Evolutionary conservation across 192 early-diverging fungal genomes (phyloP).

Genomic region (Rhizophagus sp.): DNA sequence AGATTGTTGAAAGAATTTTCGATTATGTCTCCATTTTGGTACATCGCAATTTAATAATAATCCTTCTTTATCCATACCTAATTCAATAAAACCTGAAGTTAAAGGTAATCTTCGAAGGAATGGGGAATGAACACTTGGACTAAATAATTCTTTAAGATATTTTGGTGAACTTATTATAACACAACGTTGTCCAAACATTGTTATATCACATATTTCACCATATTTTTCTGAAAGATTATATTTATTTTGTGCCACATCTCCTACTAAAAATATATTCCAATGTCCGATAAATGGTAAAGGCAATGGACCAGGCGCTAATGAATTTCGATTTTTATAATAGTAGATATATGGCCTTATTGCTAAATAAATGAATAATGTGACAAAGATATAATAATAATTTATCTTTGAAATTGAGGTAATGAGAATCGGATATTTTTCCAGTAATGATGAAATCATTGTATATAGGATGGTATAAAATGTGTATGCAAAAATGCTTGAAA

Average conservation of each 20-base stretch:
- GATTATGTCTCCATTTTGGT: conserved; percentile 26
- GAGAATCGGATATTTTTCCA: too few species aligned
- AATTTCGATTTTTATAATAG: conserved; percentile 5
- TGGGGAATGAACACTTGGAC: conserved; percentile 16
- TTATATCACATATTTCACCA: conserved; percentile 11
- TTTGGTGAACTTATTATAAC: conserved; percentile 10
- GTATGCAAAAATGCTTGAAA: too few species aligned
- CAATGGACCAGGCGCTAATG: conserved; percentile 1
- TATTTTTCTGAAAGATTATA: conserved; percentile 20
- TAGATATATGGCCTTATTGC: neutral
- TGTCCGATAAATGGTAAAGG: conserved; percentile 18
- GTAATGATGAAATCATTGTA: too few species aligned
- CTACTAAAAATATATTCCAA: neutral
- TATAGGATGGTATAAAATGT: too few species aligned
- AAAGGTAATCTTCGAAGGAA: conserved; percentile 14
- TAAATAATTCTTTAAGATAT: conserved; percentile 18
- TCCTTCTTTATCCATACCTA: conserved; percentile 28
- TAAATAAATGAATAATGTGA: neutral
- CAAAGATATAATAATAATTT: neutral
- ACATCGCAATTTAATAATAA: conserved; percentile 26
- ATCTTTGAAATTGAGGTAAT: neutral
- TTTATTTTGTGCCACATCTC: conserved; percentile 10
- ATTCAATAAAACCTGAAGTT: neutral
- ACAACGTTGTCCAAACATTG: conserved; percentile 14
- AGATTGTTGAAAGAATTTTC: conserved; percentile 28